A percentile compares a stretch with the other conserved stretches of the same genome.
These are phyloP conservation scores for Metarhizium sp. DNA, from an alignment of 2,329 filamentous ascomycete genomes.

Conservation along the genomic window DNA sequence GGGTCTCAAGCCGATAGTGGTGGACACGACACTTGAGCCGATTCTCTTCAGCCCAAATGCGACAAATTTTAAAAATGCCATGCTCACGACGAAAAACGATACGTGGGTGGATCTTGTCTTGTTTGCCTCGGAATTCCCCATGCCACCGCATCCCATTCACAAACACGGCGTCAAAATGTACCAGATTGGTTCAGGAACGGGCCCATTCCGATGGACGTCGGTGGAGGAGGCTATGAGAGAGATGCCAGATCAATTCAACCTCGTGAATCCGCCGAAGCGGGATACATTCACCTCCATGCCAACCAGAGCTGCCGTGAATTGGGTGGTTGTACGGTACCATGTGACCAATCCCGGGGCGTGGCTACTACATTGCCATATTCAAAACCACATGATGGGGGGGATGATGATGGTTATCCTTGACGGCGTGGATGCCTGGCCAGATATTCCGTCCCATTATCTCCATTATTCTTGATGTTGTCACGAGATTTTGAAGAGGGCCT, in stretches of 20 bases:
- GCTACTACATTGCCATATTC: conserved; percentile 47
- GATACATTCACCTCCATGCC: conserved; percentile 28
- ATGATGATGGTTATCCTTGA: conserved; percentile 45
- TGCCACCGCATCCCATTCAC: conserved; percentile 50
- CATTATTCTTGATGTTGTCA: not conserved
- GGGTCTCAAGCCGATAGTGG: conserved; percentile 29
- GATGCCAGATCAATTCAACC: conserved; percentile 43
- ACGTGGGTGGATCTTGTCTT: conserved; percentile 50
- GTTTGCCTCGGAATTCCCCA: conserved; percentile 24
- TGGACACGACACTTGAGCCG: conserved; percentile 17
- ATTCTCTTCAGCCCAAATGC: conserved; percentile 31
- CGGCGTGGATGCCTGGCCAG: conserved; percentile 33
- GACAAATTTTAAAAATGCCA: conserved; percentile 30
- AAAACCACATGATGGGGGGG: conserved; percentile 42
- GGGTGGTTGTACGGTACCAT: conserved; percentile 45
- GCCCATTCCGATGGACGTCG: conserved; percentile 40
- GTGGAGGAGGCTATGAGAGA: conserved; percentile 41
- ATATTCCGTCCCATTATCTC: conserved; percentile 29
- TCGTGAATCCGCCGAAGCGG: conserved; percentile 42
- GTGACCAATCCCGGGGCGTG: conserved; percentile 43
- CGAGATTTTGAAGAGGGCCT: no score
- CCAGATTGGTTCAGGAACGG: conserved; percentile 41
- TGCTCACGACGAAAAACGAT: conserved; percentile 34
- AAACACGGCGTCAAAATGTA: conserved; percentile 55
- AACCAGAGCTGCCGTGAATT: conserved; percentile 13